Evolutionary conservation across 257 asterid genomes (phyloP).

Genomic region (Striga asiatica): DNA sequence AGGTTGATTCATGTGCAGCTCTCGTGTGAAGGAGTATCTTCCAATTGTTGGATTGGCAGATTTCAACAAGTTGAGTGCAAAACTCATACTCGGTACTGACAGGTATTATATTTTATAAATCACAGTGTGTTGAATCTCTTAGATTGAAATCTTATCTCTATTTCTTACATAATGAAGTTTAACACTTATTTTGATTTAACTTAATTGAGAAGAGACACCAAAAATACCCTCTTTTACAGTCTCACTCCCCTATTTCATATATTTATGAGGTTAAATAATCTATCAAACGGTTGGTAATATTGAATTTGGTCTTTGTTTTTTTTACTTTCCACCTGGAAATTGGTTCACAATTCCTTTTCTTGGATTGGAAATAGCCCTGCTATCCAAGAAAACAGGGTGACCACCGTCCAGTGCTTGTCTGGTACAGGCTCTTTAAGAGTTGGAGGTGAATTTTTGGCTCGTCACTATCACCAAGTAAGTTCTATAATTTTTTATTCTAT

Average conservation of each 20-base stretch:
- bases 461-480: conserved; percentile 73
- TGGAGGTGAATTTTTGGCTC: conserved; percentile 88
- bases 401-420: conserved; percentile 97
- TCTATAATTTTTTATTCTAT: neutral
- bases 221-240: neutral
- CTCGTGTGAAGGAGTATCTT: conserved; percentile 86
- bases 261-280: neutral
- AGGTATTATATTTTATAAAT: conserved; percentile 31
- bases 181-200: neutral
- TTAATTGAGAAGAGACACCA: neutral
- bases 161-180: too few species aligned
- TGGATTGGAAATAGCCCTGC: conserved; percentile 63
- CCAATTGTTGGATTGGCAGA: conserved; percentile 86
- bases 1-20: conserved; percentile 31
- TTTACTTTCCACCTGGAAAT: neutral
- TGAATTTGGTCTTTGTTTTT: neutral
- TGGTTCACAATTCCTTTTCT: conserved; percentile 10
- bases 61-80: conserved; percentile 85
- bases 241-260: too few species aligned
- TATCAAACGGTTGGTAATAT: neutral
- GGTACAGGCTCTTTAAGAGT: conserved; percentile 98
- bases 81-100: conserved; percentile 86
- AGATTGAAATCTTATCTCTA: neutral
- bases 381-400: conserved; percentile 77
- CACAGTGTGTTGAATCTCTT: neutral